These are phyloP conservation scores for Scheffersomyces spartinae DNA, from an alignment of 805 yeast genomes.

Conservation along the genomic window DNA sequence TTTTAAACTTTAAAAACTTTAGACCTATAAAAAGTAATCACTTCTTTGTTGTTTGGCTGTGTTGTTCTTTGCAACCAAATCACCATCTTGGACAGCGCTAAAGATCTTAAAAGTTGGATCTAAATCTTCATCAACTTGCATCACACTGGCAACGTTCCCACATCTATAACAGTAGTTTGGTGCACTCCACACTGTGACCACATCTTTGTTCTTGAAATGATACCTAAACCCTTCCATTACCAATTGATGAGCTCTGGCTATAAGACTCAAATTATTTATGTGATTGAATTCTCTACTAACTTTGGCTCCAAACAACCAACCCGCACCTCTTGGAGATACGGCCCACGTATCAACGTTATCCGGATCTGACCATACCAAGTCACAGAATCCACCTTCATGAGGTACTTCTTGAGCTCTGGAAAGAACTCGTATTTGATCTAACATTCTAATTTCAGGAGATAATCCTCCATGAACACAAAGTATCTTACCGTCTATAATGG, in stretches of 20 bases:
- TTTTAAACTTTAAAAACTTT: background rate
- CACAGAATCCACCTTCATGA: conserved; percentile 98
- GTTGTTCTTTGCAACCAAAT: conserved; percentile 26
- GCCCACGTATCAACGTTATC: conserved; percentile 98
- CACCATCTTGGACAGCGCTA: conserved; percentile 89
- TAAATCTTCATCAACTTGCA: conserved; percentile 83
- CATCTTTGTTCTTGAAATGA: conserved; percentile 92
- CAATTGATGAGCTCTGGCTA: conserved; percentile 95
- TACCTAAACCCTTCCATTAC: conserved; percentile 98
- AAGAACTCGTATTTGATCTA: conserved; percentile 89
- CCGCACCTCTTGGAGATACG: conserved; percentile 96
- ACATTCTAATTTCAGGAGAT: conserved; percentile 94
- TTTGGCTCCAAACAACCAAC: conserved; percentile 92
- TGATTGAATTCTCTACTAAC: conserved; percentile 95
- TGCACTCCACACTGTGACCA: conserved; percentile 96
- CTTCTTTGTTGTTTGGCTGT: conserved; percentile 31
- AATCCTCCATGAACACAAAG: conserved; percentile 96
- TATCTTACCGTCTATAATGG: conserved; percentile 89
- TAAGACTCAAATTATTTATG: conserved; percentile 75
- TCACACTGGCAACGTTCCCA: conserved; percentile 96
- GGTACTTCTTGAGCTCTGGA: conserved; percentile 98
- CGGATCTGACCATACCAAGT: conserved; percentile 95
- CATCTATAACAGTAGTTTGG: conserved; percentile 96
- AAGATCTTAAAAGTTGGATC: conserved; percentile 89
- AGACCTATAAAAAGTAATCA: conserved; percentile 34